Evolutionary conservation across 805 yeast genomes (phyloP).

Genomic region (Trichomonascus vanleenenianus): DNA sequence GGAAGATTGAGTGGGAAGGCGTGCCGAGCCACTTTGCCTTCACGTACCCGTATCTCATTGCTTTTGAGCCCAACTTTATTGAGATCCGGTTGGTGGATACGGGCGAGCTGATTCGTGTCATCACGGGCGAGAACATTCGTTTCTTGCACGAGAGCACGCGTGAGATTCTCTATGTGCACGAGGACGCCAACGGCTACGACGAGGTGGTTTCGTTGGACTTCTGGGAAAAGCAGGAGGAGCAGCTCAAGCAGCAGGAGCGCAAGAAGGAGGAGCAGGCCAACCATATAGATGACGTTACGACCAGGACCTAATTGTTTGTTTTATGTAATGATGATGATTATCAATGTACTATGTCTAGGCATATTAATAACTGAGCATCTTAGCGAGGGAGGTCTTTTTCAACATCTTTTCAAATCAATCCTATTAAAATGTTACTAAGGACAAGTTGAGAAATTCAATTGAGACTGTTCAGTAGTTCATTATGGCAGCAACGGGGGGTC

Average conservation of each 20-base stretch:
- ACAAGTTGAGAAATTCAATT: no score
- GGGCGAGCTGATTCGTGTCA: constrained; percentile 78
- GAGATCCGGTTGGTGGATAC: constrained; percentile 89
- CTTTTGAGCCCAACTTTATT: constrained; percentile 84
- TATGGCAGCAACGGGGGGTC: no score
- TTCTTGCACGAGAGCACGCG: constrained; percentile 84
- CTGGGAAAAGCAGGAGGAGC: constrained; percentile 40
- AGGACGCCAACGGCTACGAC: constrained; percentile 82
- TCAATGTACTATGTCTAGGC: neutral
- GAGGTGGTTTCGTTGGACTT: constrained; percentile 89
- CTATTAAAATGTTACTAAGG: no score
- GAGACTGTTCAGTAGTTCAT: no score
- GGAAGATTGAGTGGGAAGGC: constrained; percentile 97
- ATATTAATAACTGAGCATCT: neutral
- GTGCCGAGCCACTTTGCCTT: constrained; percentile 86
- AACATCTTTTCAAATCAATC: no score
- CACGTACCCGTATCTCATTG: constrained; percentile 87
- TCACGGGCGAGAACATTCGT: constrained; percentile 86
- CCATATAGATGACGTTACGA: neutral
- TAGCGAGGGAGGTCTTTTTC: no score
- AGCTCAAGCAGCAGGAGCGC: constrained; percentile 1
- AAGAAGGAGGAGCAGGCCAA: neutral
- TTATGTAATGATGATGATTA: neutral
- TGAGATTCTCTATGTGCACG: constrained; percentile 89
- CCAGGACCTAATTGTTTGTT: neutral